Conservation (phyloP, 192 early-diverging fungal species). For the Backusella parvicylindrica region DNA sequence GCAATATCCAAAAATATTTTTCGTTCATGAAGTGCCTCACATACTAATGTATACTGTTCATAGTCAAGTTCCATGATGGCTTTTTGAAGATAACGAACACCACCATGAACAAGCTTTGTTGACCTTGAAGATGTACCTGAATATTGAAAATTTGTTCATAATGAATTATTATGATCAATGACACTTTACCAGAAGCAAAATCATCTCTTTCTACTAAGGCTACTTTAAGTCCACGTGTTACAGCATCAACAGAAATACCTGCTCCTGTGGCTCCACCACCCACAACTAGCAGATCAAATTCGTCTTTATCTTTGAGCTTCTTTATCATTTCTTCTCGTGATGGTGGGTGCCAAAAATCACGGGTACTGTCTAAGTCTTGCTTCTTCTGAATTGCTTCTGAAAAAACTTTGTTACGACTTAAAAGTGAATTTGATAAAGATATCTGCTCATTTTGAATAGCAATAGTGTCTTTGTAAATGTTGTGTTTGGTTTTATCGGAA, state of each 20-base stretch:
- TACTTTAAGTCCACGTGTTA: conserved; percentile 86
- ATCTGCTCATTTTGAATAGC: neutral
- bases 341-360: conserved; percentile 73
- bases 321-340: conserved; percentile 69
- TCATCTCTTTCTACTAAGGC: conserved; percentile 96
- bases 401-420: conserved; percentile 8
- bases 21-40: conserved; percentile 94
- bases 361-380: conserved; percentile 39
- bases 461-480: conserved; percentile 7
- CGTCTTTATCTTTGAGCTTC: conserved; percentile 53
- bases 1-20: conserved; percentile 91
- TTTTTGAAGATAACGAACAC: conserved; percentile 96
- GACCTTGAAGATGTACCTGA: conserved; percentile 86
- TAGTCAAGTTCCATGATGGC: conserved; percentile 92
- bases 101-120: conserved; percentile 97
- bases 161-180: neutral
- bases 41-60: conserved; percentile 95
- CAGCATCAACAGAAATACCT: conserved; percentile 90
- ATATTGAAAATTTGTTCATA: neutral
- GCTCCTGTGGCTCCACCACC: conserved; percentile 96
- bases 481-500: neutral
- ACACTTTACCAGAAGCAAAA: conserved; percentile 70
- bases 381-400: conserved; percentile 17
- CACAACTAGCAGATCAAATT: conserved; percentile 87
- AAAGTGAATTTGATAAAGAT: neutral